phyloP scores from a whole-genome alignment of 352 stramenopile species.

The Phytophthora cajani region DNA sequence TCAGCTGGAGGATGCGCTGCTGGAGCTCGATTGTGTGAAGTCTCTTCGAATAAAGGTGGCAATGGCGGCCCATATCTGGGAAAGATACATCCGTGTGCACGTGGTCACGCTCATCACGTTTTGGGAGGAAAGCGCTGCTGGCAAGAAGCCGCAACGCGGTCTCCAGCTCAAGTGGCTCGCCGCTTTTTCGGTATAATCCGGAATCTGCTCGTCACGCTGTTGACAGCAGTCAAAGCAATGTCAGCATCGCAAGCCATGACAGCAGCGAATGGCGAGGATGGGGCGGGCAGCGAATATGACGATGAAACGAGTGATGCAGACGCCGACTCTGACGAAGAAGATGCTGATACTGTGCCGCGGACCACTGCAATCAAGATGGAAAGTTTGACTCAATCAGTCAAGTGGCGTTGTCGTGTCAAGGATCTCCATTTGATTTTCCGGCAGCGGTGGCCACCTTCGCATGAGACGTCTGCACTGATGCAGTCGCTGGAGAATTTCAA shows the following conservation, averaged over 20 bases:
- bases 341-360: constrained; percentile 26
- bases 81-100: constrained; percentile 82
- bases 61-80: constrained; percentile 81
- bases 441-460: constrained; percentile 64
- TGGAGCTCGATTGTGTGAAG: constrained; percentile 62
- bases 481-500: constrained; percentile 50
- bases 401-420: constrained; percentile 59
- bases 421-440: constrained; percentile 56
- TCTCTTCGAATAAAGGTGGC: constrained; percentile 53
- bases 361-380: constrained; percentile 45
- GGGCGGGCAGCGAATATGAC: constrained; percentile 37
- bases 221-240: constrained; percentile 37
- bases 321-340: constrained; percentile 38
- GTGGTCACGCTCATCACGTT: constrained; percentile 83
- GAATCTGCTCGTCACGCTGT: constrained; percentile 58
- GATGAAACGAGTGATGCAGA: constrained; percentile 38
- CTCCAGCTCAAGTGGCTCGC: constrained; percentile 76
- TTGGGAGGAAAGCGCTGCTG: constrained; percentile 80
- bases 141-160: constrained; percentile 68
- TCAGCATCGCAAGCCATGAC: constrained; percentile 3
- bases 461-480: constrained; percentile 57
- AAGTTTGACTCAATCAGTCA: constrained; percentile 47
- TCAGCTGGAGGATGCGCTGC: constrained; percentile 78
- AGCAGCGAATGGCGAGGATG: constrained; percentile 13
- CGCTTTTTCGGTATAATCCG: constrained; percentile 85